phyloP scores from a whole-genome alignment of 768 basidiomycete genomes.

The Lanmaoa pseudosensibilis region DNA sequence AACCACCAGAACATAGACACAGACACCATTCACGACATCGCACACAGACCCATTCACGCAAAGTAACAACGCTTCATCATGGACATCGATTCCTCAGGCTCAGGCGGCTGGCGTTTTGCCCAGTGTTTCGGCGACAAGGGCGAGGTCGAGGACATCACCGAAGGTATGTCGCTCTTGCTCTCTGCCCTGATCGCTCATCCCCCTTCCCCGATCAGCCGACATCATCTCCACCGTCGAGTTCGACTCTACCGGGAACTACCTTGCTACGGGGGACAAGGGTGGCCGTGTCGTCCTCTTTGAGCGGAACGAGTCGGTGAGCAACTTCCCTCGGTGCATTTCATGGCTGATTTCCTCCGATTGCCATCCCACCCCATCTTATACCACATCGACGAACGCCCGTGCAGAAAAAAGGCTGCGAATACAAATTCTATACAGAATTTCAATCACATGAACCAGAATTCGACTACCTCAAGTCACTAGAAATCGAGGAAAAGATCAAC shows the following conservation, averaged over 20 bases:
- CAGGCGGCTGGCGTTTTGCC: slow-evolving; percentile 96
- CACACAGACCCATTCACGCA: slow-evolving; percentile 4
- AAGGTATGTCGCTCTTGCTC: slow-evolving; percentile 58
- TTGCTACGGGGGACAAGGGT: slow-evolving; percentile 99
- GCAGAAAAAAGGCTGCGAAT: slow-evolving; percentile 99
- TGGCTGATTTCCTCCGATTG: slow-evolving; percentile 37
- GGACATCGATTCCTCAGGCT: slow-evolving; percentile 83
- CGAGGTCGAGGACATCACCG: slow-evolving; percentile 98
- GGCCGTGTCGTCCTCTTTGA: slow-evolving; percentile 98
- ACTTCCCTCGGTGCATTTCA: slow-evolving; percentile 7
- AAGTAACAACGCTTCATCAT: slow-evolving; percentile 40
- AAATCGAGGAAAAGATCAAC: slow-evolving; percentile 99
- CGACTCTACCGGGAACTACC: slow-evolving; percentile 98
- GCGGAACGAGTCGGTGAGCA: slow-evolving; percentile 89
- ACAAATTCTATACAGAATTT: slow-evolving; percentile 99
- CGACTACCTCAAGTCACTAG: slow-evolving; percentile 98
- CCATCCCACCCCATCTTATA: slow-evolving; percentile 10
- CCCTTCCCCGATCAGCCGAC: slow-evolving; percentile 69
- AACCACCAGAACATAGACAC: slow-evolving; percentile 11
- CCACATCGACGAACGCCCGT: slow-evolving; percentile 17
- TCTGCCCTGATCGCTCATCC: slow-evolving; percentile 16
- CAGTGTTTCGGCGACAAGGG: slow-evolving; percentile 99
- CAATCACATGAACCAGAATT: slow-evolving; percentile 99
- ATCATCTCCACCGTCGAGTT: slow-evolving; percentile 99
- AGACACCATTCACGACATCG: slow-evolving; percentile 9